Evolutionary conservation across 2,329 filamentous ascomycete species (phyloP), one percentile per base, ranked within the genome.

Genomic region (Xylaria sp.): DNA sequence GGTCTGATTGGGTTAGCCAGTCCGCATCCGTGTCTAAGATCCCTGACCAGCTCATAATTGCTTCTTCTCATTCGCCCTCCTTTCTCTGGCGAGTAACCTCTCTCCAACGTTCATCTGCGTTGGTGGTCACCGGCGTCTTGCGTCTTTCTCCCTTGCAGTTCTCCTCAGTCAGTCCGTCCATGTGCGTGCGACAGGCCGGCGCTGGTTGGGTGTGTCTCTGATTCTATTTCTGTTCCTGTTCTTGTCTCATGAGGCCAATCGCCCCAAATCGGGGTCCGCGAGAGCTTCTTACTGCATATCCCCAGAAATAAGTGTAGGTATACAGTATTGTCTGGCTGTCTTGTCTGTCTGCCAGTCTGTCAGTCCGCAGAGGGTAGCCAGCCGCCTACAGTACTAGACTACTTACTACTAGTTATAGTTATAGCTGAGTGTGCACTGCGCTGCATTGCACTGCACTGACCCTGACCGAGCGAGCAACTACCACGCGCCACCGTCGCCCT

Each of bases 61-160:
- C 69, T 67, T 70, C 65, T 70, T 62, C 64, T 64, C 63, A 69
- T 69, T 68, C 66, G 68, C 65, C 54, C 67, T 69, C 66, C 61
- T 70, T 68, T 71, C 65, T 64, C 66, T 27, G 27, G 39, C 69
- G 58, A 65, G 64, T 66, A 51, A 65, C 57, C 61, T 61, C 47
- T 62, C 64, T 67, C 65, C 61, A 68, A 56, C 67, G 55, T 54
- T 36, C 58, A 45, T 57, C 42, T 61, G 54, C 34, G 53, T 32
- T 42, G 30, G 51, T 36, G 24, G 53, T 53, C 24, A 27, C 24
- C 24, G 24, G 24, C 24, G 45, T 64, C 47, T 64, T 36, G 54
- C 48, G 32, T 56, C 39, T 64, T 45, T 57, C 32, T 57, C 61
- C 60, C 51, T 56, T 65, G 53, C 65, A 54, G 61, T 54, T 58